Evolutionary conservation across 441 rosid species (phyloP), one percentile per base, ranked within the genome.

Genomic region (Croton setiger): DNA sequence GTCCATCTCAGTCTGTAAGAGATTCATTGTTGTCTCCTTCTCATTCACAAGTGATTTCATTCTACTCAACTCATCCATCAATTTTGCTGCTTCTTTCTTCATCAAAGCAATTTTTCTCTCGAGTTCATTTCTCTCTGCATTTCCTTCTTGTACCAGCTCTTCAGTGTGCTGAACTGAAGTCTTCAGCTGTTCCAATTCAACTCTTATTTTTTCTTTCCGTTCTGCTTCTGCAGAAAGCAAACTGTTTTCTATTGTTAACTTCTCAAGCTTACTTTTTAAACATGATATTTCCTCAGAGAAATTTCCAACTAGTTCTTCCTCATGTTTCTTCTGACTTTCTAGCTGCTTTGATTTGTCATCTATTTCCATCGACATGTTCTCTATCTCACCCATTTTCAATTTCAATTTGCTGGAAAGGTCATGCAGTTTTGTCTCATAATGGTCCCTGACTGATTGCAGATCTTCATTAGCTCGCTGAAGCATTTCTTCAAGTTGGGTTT

Each of bases 401-500:
- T 70, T 82, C 64, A 85, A 52, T 63, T 81, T 83, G 63, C 64
- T 57, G 35, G 84, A 86, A 52, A 93, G 78, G 67, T 78, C 75
- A 23, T 35, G 51, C 60, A 88, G 56, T 79, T 86, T 89, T 62
- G 68, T 75, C 76, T 87, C 86, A 52, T 86, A 84, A 51, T 76
- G 77, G 9, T 76, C 80, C 52, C 49, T 79, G 45, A 79, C 77
- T 41, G 73, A 75, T 67, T 69, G 86, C 68, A 89, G 78, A 72
- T 90, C 87, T 33, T 79, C 79, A 12, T 77, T 76, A 52, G 87
- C 80, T 63, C 79, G 79, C 81, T 70, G 80, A 60, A 88, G 83
- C 83, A 78, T 74, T 74, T 82, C 88, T 75, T 87, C 94, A 3
- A 87, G 75, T 53, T 75, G 79, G 72, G 66, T 79, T 76, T 89